Evolutionary conservation across 352 stramenopile genomes (phyloP).

Genomic region (Thalassiosira allenii): DNA sequence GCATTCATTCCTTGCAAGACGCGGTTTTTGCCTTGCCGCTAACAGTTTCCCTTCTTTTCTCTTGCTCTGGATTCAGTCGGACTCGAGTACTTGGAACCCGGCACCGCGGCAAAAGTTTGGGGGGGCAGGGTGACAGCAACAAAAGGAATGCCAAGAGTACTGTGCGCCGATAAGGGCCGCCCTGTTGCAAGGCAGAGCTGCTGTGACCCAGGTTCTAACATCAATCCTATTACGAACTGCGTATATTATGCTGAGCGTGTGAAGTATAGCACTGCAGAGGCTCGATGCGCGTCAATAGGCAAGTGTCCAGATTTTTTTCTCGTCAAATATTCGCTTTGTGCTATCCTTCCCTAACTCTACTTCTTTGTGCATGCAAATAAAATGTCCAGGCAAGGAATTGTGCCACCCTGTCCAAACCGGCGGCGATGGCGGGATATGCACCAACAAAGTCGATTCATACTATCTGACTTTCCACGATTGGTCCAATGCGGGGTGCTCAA

Average conservation of each 20-base stretch:
- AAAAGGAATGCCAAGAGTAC: background rate
- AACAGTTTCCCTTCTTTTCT: background rate
- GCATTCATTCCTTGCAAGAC: background rate
- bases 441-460: too few species aligned
- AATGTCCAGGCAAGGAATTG: background rate
- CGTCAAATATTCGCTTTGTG: too few species aligned
- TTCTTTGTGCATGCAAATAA: too few species aligned
- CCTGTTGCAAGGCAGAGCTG: background rate
- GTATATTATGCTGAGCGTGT: background rate
- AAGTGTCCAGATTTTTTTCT: too few species aligned
- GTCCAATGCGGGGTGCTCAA: conserved; percentile 4
- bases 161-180: background rate
- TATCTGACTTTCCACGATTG: background rate
- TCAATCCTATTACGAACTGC: background rate
- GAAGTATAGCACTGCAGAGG: background rate
- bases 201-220: background rate
- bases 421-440: too few species aligned
- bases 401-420: too few species aligned
- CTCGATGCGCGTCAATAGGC: background rate
- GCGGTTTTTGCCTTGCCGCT: background rate
- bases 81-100: background rate
- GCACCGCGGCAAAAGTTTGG: background rate
- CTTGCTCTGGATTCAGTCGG: background rate
- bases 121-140: background rate
- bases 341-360: too few species aligned